A percentile compares a stretch with the other conserved stretches of the same genome.
phyloP scores from a whole-genome alignment of 108 stramenopile species.

The Pinguiococcus pyrenoidosus region DNA sequence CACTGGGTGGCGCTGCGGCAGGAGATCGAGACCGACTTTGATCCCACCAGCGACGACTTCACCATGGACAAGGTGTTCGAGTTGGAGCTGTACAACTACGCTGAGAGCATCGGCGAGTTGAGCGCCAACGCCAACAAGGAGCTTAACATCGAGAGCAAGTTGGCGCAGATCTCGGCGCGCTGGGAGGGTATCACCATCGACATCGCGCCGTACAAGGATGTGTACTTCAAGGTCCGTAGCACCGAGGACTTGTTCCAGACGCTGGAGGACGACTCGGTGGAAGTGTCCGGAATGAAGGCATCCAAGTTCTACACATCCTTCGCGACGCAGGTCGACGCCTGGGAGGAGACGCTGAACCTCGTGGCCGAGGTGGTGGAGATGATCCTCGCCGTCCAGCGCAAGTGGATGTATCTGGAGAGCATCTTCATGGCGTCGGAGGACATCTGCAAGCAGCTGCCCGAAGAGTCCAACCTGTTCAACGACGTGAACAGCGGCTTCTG shows the following conservation, averaged over 20 bases:
- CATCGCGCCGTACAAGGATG: slow-evolving; percentile 44
- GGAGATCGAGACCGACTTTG: slow-evolving; percentile 34
- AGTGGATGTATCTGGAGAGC: slow-evolving; percentile 57
- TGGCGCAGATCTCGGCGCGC: slow-evolving; percentile 3
- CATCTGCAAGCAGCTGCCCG: slow-evolving; percentile 47
- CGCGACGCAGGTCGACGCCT: slow-evolving; percentile 30
- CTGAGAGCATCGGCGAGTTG: slow-evolving; percentile 48
- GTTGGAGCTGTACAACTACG: slow-evolving; percentile 40
- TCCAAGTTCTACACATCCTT: slow-evolving; percentile 52
- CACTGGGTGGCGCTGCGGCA: slow-evolving; percentile 40
- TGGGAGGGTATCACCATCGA: slow-evolving; percentile 42
- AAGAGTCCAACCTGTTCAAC: slow-evolving; percentile 37
- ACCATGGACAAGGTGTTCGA: slow-evolving; percentile 43
- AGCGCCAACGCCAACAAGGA: slow-evolving; percentile 50
- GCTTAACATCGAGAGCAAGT: slow-evolving; percentile 38
- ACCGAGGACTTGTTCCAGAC: slow-evolving; percentile 47
- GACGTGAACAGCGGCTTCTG: slow-evolving; percentile 39
- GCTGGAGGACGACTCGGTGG: slow-evolving; percentile 48
- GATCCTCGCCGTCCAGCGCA: slow-evolving; percentile 43
- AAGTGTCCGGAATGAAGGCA: slow-evolving; percentile 46
- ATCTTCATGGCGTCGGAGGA: slow-evolving; percentile 53
- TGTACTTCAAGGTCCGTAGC: slow-evolving; percentile 42
- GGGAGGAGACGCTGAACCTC: slow-evolving; percentile 32
- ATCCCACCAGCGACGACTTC: slow-evolving; percentile 31
- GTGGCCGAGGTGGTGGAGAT: slow-evolving; percentile 47